Evolutionary conservation across 352 stramenopile genomes (phyloP), one percentile per base, ranked within the genome.

Genomic region (Globisporangium nunn): DNA sequence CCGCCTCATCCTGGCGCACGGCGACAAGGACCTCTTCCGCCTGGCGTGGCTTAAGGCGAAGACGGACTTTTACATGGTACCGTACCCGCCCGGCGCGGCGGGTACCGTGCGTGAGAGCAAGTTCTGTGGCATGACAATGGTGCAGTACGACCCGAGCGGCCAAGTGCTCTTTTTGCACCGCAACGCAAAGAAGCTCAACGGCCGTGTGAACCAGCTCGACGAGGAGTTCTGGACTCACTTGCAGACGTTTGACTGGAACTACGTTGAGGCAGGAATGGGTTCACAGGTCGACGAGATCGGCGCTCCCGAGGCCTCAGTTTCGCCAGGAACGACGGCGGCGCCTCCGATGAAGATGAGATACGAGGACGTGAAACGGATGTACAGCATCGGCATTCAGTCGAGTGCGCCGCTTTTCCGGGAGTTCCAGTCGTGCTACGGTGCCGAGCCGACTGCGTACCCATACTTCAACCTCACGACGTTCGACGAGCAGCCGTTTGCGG

Each of bases 21-120:
- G 81, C 37, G 82, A 92, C 60, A 92, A 92, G 52, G 82, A 92
- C 37, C 68, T 92, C 15, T 92, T 90, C 58, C 78, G 82, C 17
- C 65, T 92, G 31, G 82, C 79, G 11, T 92, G 82, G 79, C 74
- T 90, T 62, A 92, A 90, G 58, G 70, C 72, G 12, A 66, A 75
- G 10, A 70, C 71, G 35, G 59, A 66, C 8, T 93, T 78, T 47
- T 69, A 78, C 54, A 89, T 89, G 78, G 71, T 93, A 6, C 63
- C 63, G 31, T 73, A 69, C 31, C 72, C 79, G 3, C 74, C 76
- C 6, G 80, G 59, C 2, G 59, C 72, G 11, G 76, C 75, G 0
- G 78, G 78, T 5, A 59, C 63, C 8, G 58, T 71, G 44, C 52
- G 70, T 2, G 70, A 73, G 23, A 68, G 66, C 35, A 66, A 64